Evolutionary conservation across 163 green algal genomes (phyloP).

Genomic region (Volvox carteri): DNA sequence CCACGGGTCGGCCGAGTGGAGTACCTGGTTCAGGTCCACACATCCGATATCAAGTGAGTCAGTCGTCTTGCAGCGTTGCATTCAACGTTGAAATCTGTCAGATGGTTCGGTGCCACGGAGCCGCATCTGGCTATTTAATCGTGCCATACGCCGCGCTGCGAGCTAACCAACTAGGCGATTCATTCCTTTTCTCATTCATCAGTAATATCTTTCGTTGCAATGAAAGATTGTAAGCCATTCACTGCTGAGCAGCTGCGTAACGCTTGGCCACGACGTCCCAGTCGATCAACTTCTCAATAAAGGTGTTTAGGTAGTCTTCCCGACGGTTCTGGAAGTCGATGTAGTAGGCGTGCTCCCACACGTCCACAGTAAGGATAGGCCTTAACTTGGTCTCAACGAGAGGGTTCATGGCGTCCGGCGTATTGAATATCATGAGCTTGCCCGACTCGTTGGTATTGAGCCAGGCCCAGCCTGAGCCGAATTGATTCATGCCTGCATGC

Average conservation of each 20-base stretch:
- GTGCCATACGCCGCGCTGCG: no score
- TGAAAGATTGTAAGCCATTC: no score
- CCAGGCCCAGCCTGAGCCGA: slow-evolving; percentile 86
- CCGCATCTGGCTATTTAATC: no score
- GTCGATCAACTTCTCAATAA: slow-evolving; percentile 76
- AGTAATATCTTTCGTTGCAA: no score
- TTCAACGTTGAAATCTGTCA: no score
- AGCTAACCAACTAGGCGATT: no score
- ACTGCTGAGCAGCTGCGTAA: slow-evolving; percentile 58
- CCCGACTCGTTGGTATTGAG: slow-evolving; percentile 73
- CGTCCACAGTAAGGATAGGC: slow-evolving; percentile 78
- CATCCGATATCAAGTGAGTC: slow-evolving; percentile 69
- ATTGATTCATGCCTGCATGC: slow-evolving; percentile 73
- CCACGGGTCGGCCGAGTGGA: slow-evolving; percentile 38
- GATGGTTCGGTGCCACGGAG: no score
- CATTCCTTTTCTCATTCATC: no score
- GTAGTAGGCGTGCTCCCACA: slow-evolving; percentile 74
- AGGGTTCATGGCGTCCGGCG: slow-evolving; percentile 82
- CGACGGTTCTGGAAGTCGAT: slow-evolving; percentile 66
- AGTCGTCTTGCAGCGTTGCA: no score
- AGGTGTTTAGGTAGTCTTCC: slow-evolving; percentile 70
- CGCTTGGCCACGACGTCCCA: slow-evolving; percentile 69
- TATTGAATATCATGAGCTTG: slow-evolving; percentile 82
- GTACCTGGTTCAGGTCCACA: slow-evolving; percentile 65
- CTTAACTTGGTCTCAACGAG: slow-evolving; percentile 79